A percentile compares a stretch with the other conserved stretches of the same genome.
phyloP scores from a whole-genome alignment of 163 green algal species.

The Coccomyxa subellipsoidea region DNA sequence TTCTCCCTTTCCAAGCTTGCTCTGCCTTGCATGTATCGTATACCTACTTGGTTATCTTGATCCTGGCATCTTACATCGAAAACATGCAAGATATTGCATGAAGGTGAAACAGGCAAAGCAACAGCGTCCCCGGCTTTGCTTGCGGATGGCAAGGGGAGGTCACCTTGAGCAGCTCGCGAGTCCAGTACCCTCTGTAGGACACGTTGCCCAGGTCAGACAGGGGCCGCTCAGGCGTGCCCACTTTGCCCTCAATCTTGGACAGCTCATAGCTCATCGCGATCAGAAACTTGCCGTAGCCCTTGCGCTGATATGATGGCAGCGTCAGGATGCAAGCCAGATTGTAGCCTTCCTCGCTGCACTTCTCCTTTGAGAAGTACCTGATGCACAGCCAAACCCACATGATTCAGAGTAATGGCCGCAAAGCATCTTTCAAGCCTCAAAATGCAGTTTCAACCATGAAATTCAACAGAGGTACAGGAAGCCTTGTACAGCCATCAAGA shows the following conservation, averaged over 20 bases:
- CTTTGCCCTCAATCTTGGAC: conserved; percentile 91
- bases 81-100: no score
- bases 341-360: conserved; percentile 92
- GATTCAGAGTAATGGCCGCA: no score
- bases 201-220: conserved; percentile 92
- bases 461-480: no score
- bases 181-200: conserved; percentile 96
- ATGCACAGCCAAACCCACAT: background rate
- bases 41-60: no score
- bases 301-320: conserved; percentile 95
- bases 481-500: no score
- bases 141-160: background rate
- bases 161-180: conserved; percentile 84
- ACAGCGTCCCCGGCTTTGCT: no score
- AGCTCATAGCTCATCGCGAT: conserved; percentile 98
- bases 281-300: conserved; percentile 96
- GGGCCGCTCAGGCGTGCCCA: conserved; percentile 95
- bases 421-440: no score
- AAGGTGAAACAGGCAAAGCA: no score
- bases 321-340: conserved; percentile 99
- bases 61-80: no score
- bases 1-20: no score
- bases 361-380: conserved; percentile 85
- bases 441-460: no score
- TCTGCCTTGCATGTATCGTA: no score